Evolutionary conservation across 2,329 filamentous ascomycete genomes (phyloP).

Genomic region (Aspergillus tubingensis): DNA sequence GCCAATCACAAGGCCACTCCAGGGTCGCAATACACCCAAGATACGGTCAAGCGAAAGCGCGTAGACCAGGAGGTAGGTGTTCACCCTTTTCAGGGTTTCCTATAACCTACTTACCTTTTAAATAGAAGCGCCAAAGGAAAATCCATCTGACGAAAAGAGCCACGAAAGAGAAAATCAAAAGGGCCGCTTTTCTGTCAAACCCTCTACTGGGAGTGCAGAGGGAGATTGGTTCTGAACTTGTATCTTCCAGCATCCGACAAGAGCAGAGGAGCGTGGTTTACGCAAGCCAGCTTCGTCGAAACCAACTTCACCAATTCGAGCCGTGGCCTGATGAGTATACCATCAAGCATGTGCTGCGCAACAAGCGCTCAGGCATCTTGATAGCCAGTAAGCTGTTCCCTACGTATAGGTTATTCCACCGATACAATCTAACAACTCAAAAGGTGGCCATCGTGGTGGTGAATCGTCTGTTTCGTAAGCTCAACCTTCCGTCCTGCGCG

Average conservation of each 20-base stretch:
- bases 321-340: slow-evolving; percentile 29
- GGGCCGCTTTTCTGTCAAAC: slow-evolving; percentile 30
- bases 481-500: background rate
- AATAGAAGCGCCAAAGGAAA: slow-evolving; percentile 33
- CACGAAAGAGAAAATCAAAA: slow-evolving; percentile 37
- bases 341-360: slow-evolving; percentile 36
- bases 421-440: slow-evolving; percentile 16
- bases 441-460: slow-evolving; percentile 32
- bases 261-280: slow-evolving; percentile 34
- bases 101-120: slow-evolving; percentile 10
- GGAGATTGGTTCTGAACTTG: slow-evolving; percentile 30
- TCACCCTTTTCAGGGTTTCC: background rate
- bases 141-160: slow-evolving; percentile 28
- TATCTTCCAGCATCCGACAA: slow-evolving; percentile 23
- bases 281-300: slow-evolving; percentile 34
- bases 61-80: slow-evolving; percentile 43
- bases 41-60: slow-evolving; percentile 60
- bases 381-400: slow-evolving; percentile 35
- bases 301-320: slow-evolving; percentile 35
- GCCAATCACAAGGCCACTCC: slow-evolving; percentile 53
- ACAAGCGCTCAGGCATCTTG: slow-evolving; percentile 38
- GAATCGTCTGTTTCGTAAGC: slow-evolving; percentile 38
- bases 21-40: slow-evolving; percentile 57
- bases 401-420: no score
- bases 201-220: slow-evolving; percentile 31